phyloP scores from a whole-genome alignment of 441 rosid genomes.

The Erodium moschatum region DNA sequence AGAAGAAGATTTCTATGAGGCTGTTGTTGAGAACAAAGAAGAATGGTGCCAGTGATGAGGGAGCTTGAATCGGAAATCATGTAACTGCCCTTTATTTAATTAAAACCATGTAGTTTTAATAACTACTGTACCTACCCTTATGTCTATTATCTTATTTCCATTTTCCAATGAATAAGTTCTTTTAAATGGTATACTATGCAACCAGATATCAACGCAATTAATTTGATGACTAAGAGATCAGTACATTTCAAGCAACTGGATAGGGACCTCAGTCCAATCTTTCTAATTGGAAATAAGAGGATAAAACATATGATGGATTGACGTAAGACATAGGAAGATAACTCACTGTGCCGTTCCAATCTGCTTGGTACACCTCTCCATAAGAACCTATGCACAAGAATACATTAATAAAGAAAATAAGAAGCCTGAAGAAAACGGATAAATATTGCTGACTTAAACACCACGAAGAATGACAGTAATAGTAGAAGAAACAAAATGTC shows the following conservation, averaged over 20 bases:
- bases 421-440: slow-evolving; percentile 11
- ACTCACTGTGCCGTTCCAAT: slow-evolving; percentile 97
- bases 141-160: neutral
- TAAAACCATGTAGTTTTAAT: too few relatives aligned
- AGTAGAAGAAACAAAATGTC: slow-evolving; percentile 1
- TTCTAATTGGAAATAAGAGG: neutral
- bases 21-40: too few relatives aligned
- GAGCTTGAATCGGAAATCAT: too few relatives aligned
- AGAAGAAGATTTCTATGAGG: too few relatives aligned
- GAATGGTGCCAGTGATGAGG: too few relatives aligned
- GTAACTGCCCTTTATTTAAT: too few relatives aligned
- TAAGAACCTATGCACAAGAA: slow-evolving; percentile 67
- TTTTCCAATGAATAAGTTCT: neutral
- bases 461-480: neutral
- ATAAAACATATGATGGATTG: neutral
- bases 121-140: too few relatives aligned
- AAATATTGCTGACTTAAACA: slow-evolving; percentile 8
- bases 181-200: neutral
- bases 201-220: neutral
- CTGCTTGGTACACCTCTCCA: slow-evolving; percentile 97
- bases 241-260: neutral
- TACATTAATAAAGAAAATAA: slow-evolving; percentile 10
- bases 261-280: slow-evolving; percentile 4
- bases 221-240: neutral
- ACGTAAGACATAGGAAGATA: slow-evolving; percentile 16